These are phyloP conservation scores for Aureobasidium sp. DNA, from an alignment of 2,329 filamentous ascomycete genomes.

Conservation along the genomic window DNA sequence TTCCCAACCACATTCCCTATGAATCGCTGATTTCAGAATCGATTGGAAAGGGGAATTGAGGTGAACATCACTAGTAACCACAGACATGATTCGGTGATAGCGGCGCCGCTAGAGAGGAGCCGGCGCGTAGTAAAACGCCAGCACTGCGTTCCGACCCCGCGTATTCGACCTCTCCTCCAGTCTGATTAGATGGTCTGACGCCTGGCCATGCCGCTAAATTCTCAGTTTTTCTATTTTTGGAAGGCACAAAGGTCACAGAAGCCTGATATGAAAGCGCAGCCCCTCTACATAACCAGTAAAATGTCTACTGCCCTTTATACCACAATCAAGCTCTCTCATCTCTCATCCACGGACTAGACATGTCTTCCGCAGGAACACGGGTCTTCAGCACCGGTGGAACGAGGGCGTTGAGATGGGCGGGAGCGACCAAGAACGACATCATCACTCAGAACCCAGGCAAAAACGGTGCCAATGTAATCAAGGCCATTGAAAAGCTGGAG, in stretches of 20 bases:
- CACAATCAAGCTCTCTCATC: not conserved
- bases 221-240: not conserved
- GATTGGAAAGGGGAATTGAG: not conserved
- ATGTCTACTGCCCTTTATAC: not conserved
- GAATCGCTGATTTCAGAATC: not conserved
- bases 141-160: not conserved
- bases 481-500: not conserved
- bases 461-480: not conserved
- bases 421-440: constrained; percentile 8
- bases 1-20: not conserved
- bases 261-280: not conserved
- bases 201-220: not conserved
- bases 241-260: not conserved
- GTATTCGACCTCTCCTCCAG: not conserved
- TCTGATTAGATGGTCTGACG: not conserved
- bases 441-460: constrained; percentile 12
- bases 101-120: not conserved
- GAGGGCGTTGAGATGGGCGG: constrained; percentile 7
- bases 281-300: not conserved
- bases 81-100: not conserved
- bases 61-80: not conserved
- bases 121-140: not conserved
- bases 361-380: constrained; percentile 1
- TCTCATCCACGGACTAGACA: not conserved
- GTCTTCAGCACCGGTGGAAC: not conserved